Base-by-base conservation (phyloP, 1,284 basidiomycete genomes). In the Rhodotorula glutinis region DNA sequence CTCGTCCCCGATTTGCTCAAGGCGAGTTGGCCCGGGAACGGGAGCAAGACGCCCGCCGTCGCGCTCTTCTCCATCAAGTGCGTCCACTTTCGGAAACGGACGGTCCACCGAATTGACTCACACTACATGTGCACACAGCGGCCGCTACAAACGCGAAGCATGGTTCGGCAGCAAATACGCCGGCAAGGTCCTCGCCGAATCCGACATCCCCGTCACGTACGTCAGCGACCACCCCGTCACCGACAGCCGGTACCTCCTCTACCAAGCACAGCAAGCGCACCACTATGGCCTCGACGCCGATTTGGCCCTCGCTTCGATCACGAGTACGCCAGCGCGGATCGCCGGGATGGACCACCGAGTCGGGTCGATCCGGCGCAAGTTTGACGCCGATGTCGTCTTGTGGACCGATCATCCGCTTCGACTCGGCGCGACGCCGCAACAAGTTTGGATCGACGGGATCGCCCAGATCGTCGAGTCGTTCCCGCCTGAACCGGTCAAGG, bases 381-480 rank as follows among this genome's bases (percentile, higher is more conserved):
- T 79, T 68, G 80, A 79, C 67, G 79, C 79, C 46, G 89, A 93
- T 77, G 73, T 94, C n/a, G 90, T 92, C 23, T 82, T 94, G 7
- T 94, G 92, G 91, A 90, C 93, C 73, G 87, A 85, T 29, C 91
- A 92, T 78, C 91, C 91, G 0, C 83, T 94, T 38, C 80, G 86
- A 0, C 81, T 92, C 4, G 87, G 87, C 14, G 82, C 83, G 0
- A 83, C 82, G 1, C 83, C 83, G 1, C 78, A 79, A 33, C 81
- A 83, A 69, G 82, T 83, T 81, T 74, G 89, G 84, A 74, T 92
- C 85, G 75, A 84, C 79, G 83, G 83, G 29, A 81, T 82, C 47
- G 71, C 79, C 0, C 83, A 84, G 71, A 65, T 80, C 23, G 67
- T 53, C 17, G 53, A 71, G n/a, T 58, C 71, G 38, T 51, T 61